These are phyloP conservation scores for slime mould (Dictyostelium discoideum) DNA, from an alignment of 78 protist species.

Conservation along the genomic window DNA sequence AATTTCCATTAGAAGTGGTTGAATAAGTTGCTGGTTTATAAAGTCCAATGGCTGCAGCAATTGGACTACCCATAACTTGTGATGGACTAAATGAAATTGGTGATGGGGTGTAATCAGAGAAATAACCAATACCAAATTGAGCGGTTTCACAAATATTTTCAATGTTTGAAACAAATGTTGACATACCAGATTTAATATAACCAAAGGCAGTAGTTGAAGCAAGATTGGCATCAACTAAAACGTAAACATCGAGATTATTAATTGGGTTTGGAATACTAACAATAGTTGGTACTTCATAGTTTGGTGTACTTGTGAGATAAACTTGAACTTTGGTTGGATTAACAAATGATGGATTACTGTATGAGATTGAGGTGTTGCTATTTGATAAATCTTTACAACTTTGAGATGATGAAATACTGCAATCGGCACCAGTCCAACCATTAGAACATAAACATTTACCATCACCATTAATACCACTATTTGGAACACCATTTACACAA, in stretches of 20 bases:
- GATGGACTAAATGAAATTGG: neutral
- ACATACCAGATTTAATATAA: neutral
- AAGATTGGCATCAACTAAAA: constrained; percentile 10
- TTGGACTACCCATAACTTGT: neutral
- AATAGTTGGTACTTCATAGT: neutral
- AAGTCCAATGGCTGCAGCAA: neutral
- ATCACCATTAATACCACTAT: constrained; percentile 20
- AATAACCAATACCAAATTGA: constrained; percentile 1
- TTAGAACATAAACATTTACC: constrained; percentile 53
- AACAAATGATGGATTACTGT: neutral
- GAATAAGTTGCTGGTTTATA: neutral
- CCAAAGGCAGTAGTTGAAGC: neutral
- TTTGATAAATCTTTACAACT: neutral
- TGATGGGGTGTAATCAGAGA: neutral
- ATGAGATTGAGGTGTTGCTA: neutral
- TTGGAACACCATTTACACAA: constrained; percentile 32
- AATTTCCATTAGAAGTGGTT: neutral
- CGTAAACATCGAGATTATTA: neutral
- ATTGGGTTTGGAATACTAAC: neutral
- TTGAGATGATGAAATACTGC: neutral
- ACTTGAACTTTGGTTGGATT: constrained; percentile 18
- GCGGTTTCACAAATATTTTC: neutral
- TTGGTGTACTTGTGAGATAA: neutral
- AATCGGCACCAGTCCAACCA: constrained; percentile 43
- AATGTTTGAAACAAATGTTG: neutral